Percentiles rank a stretch among this genome's conserved stretches.
phyloP scores from a whole-genome alignment of 768 basidiomycete genomes.

The Podaxis carcinomalis region DNA sequence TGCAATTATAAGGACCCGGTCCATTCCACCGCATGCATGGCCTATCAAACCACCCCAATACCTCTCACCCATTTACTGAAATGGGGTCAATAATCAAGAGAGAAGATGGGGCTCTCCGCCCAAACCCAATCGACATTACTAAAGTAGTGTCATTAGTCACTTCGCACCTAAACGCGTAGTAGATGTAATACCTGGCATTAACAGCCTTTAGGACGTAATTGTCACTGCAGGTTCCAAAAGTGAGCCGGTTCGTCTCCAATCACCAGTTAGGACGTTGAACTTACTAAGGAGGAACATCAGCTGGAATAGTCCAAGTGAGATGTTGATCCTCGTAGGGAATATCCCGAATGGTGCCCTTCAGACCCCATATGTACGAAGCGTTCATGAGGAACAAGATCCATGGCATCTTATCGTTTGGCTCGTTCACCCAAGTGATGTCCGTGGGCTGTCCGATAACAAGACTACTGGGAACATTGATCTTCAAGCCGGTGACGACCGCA shows the following conservation, averaged over 20 bases:
- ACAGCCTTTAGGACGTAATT: neutral
- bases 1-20: no score
- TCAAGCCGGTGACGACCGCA: neutral
- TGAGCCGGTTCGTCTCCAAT: neutral
- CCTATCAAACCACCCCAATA: no score
- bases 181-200: neutral
- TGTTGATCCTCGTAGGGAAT: neutral
- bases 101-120: neutral
- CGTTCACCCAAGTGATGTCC: neutral
- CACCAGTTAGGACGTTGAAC: neutral
- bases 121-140: neutral
- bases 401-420: neutral
- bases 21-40: no score
- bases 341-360: neutral
- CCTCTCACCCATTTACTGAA: neutral
- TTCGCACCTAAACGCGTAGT: neutral
- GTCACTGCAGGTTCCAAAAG: neutral
- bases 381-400: slow-evolving; percentile 3
- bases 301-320: neutral
- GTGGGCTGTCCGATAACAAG: neutral
- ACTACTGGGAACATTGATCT: neutral
- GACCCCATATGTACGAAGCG: neutral
- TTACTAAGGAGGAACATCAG: neutral
- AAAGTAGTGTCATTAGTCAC: neutral
- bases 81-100: neutral